Evolutionary conservation across 2,329 filamentous ascomycete genomes (phyloP), one percentile per base, ranked within the genome.

Genomic region (Exophiala lecanii-corni): DNA sequence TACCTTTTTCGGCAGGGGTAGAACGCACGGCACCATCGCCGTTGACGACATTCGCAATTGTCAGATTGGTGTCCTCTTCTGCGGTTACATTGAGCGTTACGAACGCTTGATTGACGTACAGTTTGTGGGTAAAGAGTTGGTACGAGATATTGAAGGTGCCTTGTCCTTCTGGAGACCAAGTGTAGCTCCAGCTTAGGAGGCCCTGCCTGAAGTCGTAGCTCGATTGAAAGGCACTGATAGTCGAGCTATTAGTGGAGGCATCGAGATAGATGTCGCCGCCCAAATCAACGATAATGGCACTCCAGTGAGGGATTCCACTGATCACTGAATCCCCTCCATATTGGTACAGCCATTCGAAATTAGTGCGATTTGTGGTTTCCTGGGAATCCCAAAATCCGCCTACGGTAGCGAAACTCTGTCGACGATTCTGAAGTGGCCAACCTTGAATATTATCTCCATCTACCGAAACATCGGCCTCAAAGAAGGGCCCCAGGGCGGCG

Each of bases 241-340:
- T 76, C 0, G 64, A 64, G 21, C 70, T 73, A 35, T 77, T 68
- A 2, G 82, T 79, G 0, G 70, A 76, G 2, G 82, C 77, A 64
- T 82, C 74, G 21, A 87, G 66, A 36, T 76, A 71, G 6, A 66
- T 63, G 17, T 69, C 69, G 42, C 73, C 68, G 2, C 73, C 74
- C 2, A 77, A 63, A 39, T 79, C 71, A 13, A 84, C 67, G 25
- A 80, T 60, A 26, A 84, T 63, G 1, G 76, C 78, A 18, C 72
- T 72, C 72, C 81, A 84, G 57, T 86, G 82, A 5, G 84, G 84
- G 12, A 88, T 73, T 17, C 84, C 84, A 39, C 75, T 77, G 49
- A 86, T 83, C 38, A 84, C 80, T 53, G 77, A 83, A 55, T 88
- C 83, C 44, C 76, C 76, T 5, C 82, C 82, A 62, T 84, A 82